Base-by-base conservation (phyloP, 2,329 filamentous ascomycete species). In the Chalaropsis thielavioides region DNA sequence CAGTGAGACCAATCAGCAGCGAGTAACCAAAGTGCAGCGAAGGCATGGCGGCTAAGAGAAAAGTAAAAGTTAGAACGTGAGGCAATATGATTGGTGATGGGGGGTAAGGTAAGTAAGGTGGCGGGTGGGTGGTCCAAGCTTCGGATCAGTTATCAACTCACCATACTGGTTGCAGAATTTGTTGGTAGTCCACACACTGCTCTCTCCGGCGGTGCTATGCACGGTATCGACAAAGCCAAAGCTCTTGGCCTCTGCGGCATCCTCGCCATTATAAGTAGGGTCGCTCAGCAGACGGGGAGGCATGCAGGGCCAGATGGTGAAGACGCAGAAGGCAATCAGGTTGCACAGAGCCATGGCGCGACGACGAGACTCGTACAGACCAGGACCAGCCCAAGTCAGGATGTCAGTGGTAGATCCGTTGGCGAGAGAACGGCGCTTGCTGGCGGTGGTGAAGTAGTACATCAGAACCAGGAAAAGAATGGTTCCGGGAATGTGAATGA, bases 401-500 rank as follows among this genome's bases (percentile, higher is more conserved):
- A 70, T 70, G 51, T 75, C 72, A 60, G 68, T 69, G 44, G 66
- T 61, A 35, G 66, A 67, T 27, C 67, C 65, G 6, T 62, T 49
- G 56, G 70, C 64, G 60, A 71, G 67, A 54, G 70, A 70, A 35
- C 71, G 72, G 40, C 80, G 76, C 71, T 82, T 82, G 62, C 79
- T 79, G 7, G 83, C 85, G 27, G 84, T 88, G 59, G 85, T 89
- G 71, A 86, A 81, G 75, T 87, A 88, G 75, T 83, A 90, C 3
- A 90, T 79, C 71, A 83, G 80, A 44, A 80, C 75, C 17, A 78
- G 73, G 71, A 89, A 90, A 56, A 86, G 78, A 69, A 90, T 89
- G 5, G 86, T 89, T 15, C 86, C 87, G 0, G 87, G 87, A 66
- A 90, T 90, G 73, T 90, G 87, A 70, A 90, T 88, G 74, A 89